Percentiles rank a stretch among this genome's conserved stretches.
Conservation (phyloP, 2,329 filamentous ascomycete species). For the Alternaria sp. region DNA sequence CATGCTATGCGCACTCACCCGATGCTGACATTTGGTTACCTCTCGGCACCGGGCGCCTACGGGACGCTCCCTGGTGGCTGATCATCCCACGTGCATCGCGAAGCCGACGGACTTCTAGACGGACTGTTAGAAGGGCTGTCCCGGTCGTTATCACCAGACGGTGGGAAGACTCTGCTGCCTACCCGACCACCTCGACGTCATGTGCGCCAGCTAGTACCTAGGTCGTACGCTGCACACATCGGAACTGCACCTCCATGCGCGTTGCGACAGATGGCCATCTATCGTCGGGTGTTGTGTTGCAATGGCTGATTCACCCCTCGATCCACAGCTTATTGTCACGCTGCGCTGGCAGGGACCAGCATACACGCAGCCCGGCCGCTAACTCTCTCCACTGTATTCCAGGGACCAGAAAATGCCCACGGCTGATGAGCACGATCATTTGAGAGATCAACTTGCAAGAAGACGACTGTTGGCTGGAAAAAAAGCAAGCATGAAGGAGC, state of each 20-base stretch:
- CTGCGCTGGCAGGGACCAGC: conserved; percentile 26
- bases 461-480: neutral
- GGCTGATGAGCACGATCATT: conserved; percentile 12
- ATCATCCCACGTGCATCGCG: conserved; percentile 28
- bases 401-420: conserved; percentile 7
- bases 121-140: conserved; percentile 17
- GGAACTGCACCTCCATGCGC: conserved; percentile 9
- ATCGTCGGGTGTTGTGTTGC: conserved; percentile 3
- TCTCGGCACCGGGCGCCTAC: conserved; percentile 20
- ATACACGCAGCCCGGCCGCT: conserved; percentile 21
- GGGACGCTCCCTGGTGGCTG: conserved; percentile 28
- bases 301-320: conserved; percentile 2
- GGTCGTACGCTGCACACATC: conserved; percentile 9
- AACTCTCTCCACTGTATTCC: conserved; percentile 18
- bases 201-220: conserved; percentile 9
- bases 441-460: neutral
- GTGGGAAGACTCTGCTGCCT: conserved; percentile 17
- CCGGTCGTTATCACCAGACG: conserved; percentile 26
- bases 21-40: conserved; percentile 3
- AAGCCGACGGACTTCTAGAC: conserved; percentile 5
- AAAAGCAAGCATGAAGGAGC: neutral
- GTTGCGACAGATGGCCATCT: conserved; percentile 4
- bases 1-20: conserved; percentile 2
- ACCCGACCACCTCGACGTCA: conserved; percentile 22
- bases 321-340: conserved; percentile 1